Evolutionary conservation across 352 stramenopile genomes (phyloP).

Genomic region (Phytophthora kernoviae): DNA sequence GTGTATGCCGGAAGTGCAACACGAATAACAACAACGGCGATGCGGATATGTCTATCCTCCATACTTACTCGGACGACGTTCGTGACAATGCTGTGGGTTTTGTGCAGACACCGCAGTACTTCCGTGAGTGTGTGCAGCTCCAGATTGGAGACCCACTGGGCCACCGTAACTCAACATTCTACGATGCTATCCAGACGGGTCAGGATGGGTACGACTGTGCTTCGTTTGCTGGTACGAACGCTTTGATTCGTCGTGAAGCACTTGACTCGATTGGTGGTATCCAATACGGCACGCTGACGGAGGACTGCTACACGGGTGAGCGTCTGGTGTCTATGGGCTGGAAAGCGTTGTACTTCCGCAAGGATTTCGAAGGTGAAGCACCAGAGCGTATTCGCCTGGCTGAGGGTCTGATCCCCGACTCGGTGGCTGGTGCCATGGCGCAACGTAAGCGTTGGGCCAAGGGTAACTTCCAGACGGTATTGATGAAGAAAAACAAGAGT

Average conservation of each 20-base stretch:
- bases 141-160: constrained; percentile 83
- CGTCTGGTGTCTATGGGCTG: constrained; percentile 80
- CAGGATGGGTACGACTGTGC: constrained; percentile 87
- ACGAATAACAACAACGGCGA: constrained; percentile 53
- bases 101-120: constrained; percentile 87
- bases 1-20: constrained; percentile 83
- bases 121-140: constrained; percentile 83
- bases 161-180: constrained; percentile 85
- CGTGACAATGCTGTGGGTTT: constrained; percentile 80
- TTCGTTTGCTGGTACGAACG: constrained; percentile 82
- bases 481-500: constrained; percentile 86
- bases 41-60: constrained; percentile 58
- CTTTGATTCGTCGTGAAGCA: constrained; percentile 79
- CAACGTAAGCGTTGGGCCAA: constrained; percentile 87
- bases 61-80: constrained; percentile 85
- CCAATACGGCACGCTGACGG: constrained; percentile 84
- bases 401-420: constrained; percentile 80
- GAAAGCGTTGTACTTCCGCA: constrained; percentile 88
- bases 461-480: constrained; percentile 82
- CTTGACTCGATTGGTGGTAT: constrained; percentile 87
- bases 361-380: constrained; percentile 86
- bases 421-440: constrained; percentile 74
- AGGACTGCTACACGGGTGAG: constrained; percentile 84
- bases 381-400: constrained; percentile 76
- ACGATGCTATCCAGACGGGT: constrained; percentile 84